Conservation (phyloP, 345 rosid genomes). For the Schrenkiella parvula region DNA sequence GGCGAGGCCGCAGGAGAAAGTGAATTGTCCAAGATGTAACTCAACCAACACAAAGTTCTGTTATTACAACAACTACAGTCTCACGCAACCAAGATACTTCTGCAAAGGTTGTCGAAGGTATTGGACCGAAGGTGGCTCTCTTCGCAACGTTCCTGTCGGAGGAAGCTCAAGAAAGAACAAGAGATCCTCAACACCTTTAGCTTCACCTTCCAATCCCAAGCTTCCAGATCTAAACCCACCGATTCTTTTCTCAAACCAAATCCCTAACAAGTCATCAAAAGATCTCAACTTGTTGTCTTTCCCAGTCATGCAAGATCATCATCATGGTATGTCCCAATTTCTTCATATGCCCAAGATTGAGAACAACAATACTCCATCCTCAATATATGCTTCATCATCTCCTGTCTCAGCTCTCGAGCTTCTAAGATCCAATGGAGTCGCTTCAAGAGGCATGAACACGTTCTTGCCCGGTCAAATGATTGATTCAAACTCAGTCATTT, state of each 20-base stretch:
- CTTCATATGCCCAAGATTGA: conserved; percentile 33
- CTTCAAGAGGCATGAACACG: conserved; percentile 34
- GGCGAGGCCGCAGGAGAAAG: conserved; percentile 41
- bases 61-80: conserved; percentile 85
- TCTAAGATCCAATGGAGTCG: conserved; percentile 31
- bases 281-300: conserved; percentile 35
- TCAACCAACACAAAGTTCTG: conserved; percentile 84
- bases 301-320: conserved; percentile 36
- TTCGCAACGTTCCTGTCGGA: conserved; percentile 80
- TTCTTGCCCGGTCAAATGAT: conserved; percentile 37
- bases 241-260: conserved; percentile 29
- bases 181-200: conserved; percentile 32
- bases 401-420: conserved; percentile 33
- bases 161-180: conserved; percentile 81
- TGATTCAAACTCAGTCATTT: conserved; percentile 34
- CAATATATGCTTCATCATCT: conserved; percentile 29
- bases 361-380: conserved; percentile 26
- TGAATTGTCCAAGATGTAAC: conserved; percentile 89
- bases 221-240: conserved; percentile 40
- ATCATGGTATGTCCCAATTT: conserved; percentile 36
- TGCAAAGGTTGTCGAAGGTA: conserved; percentile 87
- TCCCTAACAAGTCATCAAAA: conserved; percentile 26
- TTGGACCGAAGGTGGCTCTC: conserved; percentile 94
- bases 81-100: conserved; percentile 81
- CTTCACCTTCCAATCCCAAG: conserved; percentile 23